These are phyloP conservation scores for Vaccinium myrtillus DNA, from an alignment of 148 eudicot species.

Conservation along the genomic window DNA sequence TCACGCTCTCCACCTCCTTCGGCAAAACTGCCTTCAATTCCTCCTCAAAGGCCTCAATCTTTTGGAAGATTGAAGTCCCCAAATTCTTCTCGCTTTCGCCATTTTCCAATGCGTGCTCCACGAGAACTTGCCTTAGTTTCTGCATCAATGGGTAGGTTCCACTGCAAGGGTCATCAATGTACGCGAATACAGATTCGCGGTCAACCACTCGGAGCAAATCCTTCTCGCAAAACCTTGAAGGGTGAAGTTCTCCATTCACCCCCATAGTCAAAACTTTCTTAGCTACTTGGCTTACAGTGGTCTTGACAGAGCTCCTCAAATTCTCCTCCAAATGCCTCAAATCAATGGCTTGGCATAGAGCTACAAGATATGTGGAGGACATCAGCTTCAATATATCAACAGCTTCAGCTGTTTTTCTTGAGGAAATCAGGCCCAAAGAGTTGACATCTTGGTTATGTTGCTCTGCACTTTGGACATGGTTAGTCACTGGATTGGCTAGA, in stretches of 20 bases:
- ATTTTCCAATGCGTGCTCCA: constrained; percentile 33
- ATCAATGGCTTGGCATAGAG: constrained; percentile 43
- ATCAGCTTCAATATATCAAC: constrained; percentile 40
- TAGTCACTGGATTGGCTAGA: constrained; percentile 37
- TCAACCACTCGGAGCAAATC: constrained; percentile 35
- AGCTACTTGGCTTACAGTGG: constrained; percentile 32
- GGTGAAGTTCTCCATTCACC: constrained; percentile 30
- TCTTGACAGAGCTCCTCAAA: constrained; percentile 29
- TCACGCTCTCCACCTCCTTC: constrained; percentile 34
- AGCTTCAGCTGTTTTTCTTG: constrained; percentile 36
- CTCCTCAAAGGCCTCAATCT: constrained; percentile 39
- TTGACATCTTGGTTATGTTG: constrained; percentile 38
- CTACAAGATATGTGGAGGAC: constrained; percentile 35
- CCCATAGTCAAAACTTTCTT: constrained; percentile 20
- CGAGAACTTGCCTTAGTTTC: constrained; percentile 33
- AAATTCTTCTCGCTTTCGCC: constrained; percentile 16
- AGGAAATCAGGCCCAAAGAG: constrained; percentile 38
- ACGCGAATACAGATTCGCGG: constrained; percentile 31
- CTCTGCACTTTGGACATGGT: constrained; percentile 33
- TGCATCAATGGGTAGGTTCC: constrained; percentile 32
- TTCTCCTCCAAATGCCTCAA: constrained; percentile 42
- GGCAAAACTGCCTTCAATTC: constrained; percentile 39
- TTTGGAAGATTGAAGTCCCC: constrained; percentile 30
- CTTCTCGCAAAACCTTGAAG: constrained; percentile 29
- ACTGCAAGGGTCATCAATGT: constrained; percentile 39